Base-by-base conservation (phyloP, 2,329 filamentous ascomycete species). In the Malbranchea cinnamomea region DNA sequence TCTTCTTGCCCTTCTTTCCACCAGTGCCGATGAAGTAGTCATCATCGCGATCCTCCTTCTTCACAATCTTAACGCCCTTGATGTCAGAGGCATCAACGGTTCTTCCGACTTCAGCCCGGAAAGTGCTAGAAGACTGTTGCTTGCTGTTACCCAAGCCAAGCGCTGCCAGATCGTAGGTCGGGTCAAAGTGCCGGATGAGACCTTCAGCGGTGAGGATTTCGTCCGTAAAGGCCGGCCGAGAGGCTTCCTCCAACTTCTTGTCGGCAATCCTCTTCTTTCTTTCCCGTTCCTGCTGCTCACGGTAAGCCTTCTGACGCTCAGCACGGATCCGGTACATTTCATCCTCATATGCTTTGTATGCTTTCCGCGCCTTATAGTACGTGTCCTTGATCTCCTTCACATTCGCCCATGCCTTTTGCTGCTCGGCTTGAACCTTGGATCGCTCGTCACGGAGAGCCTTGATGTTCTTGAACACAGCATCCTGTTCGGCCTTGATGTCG, bases 101-200 rank as follows among this genome's bases (percentile, higher is more conserved):
- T 49, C 89, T 78, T 50, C 76, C 73, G 31, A 80, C 72, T 44
- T 79, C 68, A 31, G 87, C 84, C 32, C 75, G 73, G 50, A 92
- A 78, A 48, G 78, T 76, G 53, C 75, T 76, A 41, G 74, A 66
- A 26, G 50, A 35, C 11, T 42, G 43, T 43, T 54, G 56, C 56
- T 60, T 57, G 34, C 52, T 37, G 54, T 61, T 58, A 33, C 51
- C 53, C 29, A 56, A 44, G 63, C 73, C 56, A 66, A 65, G 37
- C 69, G 69, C 36, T 64, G 70, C 18, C 57, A 70, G 62, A 78
- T 81, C 59, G 78, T 81, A 50, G 67, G 52, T 70, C 2, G 87
- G 87, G 55, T 95, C 85, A 43, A 95, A 87, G 68, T 87, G 87
- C 43, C 77, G 75, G 44, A 95, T 80, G 26, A 98, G 67, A 52